Evolutionary conservation across 768 basidiomycete species (phyloP), one percentile per base, ranked within the genome.

Genomic region (Russula sp.): DNA sequence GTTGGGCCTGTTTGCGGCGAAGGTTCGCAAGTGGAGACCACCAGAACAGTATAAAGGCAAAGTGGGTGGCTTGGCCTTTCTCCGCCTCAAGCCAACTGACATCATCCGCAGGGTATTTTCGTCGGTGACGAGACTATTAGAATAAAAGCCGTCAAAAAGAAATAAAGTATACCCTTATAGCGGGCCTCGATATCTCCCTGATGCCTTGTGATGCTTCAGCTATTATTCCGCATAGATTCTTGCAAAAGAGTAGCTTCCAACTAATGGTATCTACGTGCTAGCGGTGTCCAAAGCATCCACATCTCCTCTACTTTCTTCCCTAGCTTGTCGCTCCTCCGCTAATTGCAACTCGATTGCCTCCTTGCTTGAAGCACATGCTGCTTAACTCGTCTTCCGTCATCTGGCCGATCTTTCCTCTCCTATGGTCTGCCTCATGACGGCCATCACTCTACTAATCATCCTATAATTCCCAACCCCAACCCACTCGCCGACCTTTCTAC

Each of bases 41-140:
- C 96, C 96, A 24, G 96, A 99, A 73, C 95, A 94, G 18, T 99
- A 98, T 77, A 93, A 98, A 77, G 96, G 94, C 73, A 98, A 98
- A 83, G 94, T 96, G 72, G 57, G 89, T 76, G 44, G 46, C 28
- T 59, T n/a, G 3, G 26, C 52, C 50, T 38, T 24, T 42, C 36
- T 22, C 49, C 42, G n/a, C 65, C 66, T 44, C 63, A 30, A 18
- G 66, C 30, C 50, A 51, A 50, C 62, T 52, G 55, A 34, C 62
- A 24, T 20, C 36, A 30, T 49, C 1, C 52, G 2, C 67, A 98
- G 91, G 95, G 95, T 67, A 87, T 98, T 65, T 96, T 98, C 70
- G 84, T 98, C 59, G 94, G 92, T n/a, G 83, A 86, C 71, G 96
- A 99, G 76, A 89, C 87, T 58, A 89, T 98, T 71, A 84, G 89